Conservation (phyloP, 2,329 filamentous ascomycete species). For the Botrytis deweyae region DNA sequence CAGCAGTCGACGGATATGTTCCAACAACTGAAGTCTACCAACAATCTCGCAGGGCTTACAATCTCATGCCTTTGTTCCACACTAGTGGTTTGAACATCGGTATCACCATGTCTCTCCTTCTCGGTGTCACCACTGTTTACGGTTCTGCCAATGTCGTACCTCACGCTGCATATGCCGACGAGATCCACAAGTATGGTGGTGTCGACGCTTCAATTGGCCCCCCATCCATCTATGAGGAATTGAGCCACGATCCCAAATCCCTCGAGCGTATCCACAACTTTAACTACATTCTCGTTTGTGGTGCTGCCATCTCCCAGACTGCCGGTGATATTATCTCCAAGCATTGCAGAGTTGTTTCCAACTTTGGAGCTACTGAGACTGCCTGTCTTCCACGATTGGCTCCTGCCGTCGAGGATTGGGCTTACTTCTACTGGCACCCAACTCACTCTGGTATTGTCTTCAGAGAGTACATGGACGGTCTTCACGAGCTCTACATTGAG, state of each 20-base stretch:
- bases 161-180: conserved; percentile 31
- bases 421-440: conserved; percentile 33
- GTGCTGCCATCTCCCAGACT: conserved; percentile 30
- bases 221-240: conserved; percentile 30
- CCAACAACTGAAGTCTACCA: conserved; percentile 68
- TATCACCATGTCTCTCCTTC: conserved; percentile 28
- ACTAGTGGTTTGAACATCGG: conserved; percentile 31
- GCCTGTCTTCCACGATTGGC: conserved; percentile 25
- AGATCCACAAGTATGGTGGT: conserved; percentile 31
- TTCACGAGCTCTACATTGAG: conserved; percentile 25
- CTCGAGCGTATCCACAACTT: conserved; percentile 29
- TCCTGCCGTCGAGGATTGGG: conserved; percentile 30
- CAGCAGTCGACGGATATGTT: conserved; percentile 53
- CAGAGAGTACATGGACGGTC: conserved; percentile 24
- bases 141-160: conserved; percentile 29
- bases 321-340: conserved; percentile 26
- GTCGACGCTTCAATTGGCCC: conserved; percentile 31
- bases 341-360: conserved; percentile 26
- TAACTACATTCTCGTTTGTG: conserved; percentile 29
- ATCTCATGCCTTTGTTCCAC: conserved; percentile 31
- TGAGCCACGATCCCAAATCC: conserved; percentile 27
- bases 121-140: conserved; percentile 32
- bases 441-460: conserved; percentile 25
- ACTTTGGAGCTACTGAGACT: conserved; percentile 32
- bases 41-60: conserved; percentile 27